Evolutionary conservation across 352 stramenopile species (phyloP), one percentile per base, ranked within the genome.

Genomic region (Blastocystis sp.): DNA sequence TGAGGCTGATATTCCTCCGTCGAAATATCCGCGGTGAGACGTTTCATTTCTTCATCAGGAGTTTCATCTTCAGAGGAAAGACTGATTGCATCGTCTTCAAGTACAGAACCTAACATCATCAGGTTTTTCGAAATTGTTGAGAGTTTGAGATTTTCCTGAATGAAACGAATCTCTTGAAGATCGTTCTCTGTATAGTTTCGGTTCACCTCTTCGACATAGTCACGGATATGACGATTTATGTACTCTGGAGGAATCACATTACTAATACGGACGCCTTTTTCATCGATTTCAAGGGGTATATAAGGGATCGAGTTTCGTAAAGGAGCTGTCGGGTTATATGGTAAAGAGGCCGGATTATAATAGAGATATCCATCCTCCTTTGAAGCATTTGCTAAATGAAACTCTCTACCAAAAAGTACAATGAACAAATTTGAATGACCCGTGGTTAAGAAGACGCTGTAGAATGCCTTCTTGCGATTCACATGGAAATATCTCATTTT

Each of bases 351-450:
- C 5, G 73, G 73, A 43, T 64, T 85, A 16, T 85, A 85, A 30
- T 85, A 85, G 8, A 85, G 55, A 65, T 66, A 85, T 5, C 73
- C 73, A 3, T 85, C 73, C 1, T 85, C 73, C 30, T 85, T 85
- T 6, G 13, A 20, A 3, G 18, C 37, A 26, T 26, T 53, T 13
- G 73, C 50, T 66, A 50, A 11, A 11, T 45, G 24, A 41, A n/a
- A 78, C 34, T n/a, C 39, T n/a, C 0, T 4, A 24, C 18, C 20
- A n/a, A 85, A 39, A n/a, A n/a, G 7, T 47, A 85, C 73, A 85
- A 41, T 65, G 47, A 65, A 85, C 45, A 7, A 53, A 37, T 43
- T 85, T 85, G 56, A 85, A 85, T 8, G 9, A 55, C n/a, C 73
- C 73, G 41, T 85, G 73, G 56, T 85, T 85, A 13, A 66, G 59